Percentiles rank a stretch among this genome's conserved stretches.
Evolutionary conservation across 306 rosid genomes (phyloP).

Genomic region (Gillenia trifoliata): DNA sequence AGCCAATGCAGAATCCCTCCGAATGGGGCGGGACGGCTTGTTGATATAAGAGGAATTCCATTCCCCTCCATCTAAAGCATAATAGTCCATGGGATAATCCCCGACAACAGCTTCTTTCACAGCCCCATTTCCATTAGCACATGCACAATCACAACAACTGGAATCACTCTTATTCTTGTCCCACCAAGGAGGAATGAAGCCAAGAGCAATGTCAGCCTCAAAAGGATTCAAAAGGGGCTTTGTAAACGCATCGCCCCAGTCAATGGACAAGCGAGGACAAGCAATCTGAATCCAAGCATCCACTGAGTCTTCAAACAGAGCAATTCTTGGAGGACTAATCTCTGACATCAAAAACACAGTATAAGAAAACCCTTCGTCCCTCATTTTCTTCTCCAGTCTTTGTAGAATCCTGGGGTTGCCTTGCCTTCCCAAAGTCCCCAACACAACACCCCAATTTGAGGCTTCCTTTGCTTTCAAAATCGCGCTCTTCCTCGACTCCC

Average conservation of each 20-base stretch:
- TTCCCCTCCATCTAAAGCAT: slow-evolving; percentile 87
- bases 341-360: slow-evolving; percentile 85
- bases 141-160: slow-evolving; percentile 32
- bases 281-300: slow-evolving; percentile 99
- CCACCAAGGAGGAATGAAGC: slow-evolving; percentile 95
- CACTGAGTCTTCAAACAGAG: slow-evolving; percentile 68
- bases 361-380: slow-evolving; percentile 49
- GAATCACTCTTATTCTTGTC: slow-evolving; percentile 38
- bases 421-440: slow-evolving; percentile 94
- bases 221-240: slow-evolving; percentile 86
- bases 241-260: slow-evolving; percentile 88
- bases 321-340: slow-evolving; percentile 66
- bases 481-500: slow-evolving; percentile 57
- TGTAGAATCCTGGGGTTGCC: slow-evolving; percentile 86
- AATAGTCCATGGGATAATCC: slow-evolving; percentile 92
- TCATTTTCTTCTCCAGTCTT: slow-evolving; percentile 69
- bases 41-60: slow-evolving; percentile 86
- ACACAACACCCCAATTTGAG: slow-evolving; percentile 71
- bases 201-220: slow-evolving; percentile 83
- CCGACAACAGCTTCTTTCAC: slow-evolving; percentile 30
- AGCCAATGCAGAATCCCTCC: slow-evolving; percentile 28
- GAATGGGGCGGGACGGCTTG: slow-evolving; percentile 40
- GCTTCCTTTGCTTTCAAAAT: slow-evolving; percentile 55
- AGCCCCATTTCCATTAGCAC: slow-evolving; percentile 9
- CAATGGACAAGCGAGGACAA: slow-evolving; percentile 85